These are phyloP conservation scores for Fusarium compactum DNA, from an alignment of 2,329 filamentous ascomycete species.

Conservation along the genomic window DNA sequence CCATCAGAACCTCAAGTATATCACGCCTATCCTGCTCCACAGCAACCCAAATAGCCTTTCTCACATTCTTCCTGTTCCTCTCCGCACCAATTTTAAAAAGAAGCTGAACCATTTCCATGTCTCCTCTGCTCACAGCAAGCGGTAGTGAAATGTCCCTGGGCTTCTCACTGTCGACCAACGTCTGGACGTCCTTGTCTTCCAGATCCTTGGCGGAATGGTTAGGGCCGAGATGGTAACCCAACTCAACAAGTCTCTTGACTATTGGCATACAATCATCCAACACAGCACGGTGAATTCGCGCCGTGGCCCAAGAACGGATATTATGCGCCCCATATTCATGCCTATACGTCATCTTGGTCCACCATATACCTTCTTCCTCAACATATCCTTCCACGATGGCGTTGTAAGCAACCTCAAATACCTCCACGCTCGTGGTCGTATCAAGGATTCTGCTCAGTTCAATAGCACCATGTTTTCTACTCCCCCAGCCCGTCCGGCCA, in stretches of 20 bases:
- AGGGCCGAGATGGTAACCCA: not conserved
- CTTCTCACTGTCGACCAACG: not conserved
- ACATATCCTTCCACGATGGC: not conserved
- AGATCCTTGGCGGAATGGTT: not conserved
- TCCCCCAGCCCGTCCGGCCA: not conserved
- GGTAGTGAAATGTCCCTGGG: not conserved
- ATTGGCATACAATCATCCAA: not conserved
- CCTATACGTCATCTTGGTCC: not conserved
- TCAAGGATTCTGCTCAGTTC: not conserved
- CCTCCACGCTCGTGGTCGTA: not conserved
- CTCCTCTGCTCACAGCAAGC: not conserved
- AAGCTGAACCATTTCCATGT: not conserved
- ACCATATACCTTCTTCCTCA: not conserved
- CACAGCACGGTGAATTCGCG: constrained; percentile 1
- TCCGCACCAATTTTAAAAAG: not conserved
- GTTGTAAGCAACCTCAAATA: not conserved
- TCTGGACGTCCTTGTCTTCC: not conserved
- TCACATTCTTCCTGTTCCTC: not conserved
- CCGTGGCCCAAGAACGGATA: not conserved
- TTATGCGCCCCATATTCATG: not conserved
- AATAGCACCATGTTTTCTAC: not conserved
- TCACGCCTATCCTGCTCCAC: not conserved
- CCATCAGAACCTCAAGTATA: not conserved
- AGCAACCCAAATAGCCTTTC: not conserved
- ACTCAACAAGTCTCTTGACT: not conserved